These are phyloP conservation scores for Plasmodium ovale DNA, from an alignment of 169 alveolate species.

Conservation along the genomic window DNA sequence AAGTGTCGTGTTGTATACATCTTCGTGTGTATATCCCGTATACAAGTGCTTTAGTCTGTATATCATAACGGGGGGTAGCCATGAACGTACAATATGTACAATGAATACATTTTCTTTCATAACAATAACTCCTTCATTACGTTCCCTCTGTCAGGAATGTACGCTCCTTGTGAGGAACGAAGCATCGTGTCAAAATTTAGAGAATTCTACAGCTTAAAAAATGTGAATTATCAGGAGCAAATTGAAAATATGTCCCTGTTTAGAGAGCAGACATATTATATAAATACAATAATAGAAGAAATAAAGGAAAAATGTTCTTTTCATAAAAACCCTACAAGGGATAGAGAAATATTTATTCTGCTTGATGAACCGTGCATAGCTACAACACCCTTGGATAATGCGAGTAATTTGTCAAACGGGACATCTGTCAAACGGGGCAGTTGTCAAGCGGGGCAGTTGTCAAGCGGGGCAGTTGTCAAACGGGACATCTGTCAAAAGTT, in stretches of 20 bases:
- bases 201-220: slow-evolving; percentile 73
- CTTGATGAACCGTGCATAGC: slow-evolving; percentile 76
- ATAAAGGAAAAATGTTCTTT: slow-evolving; percentile 56
- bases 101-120: too few relatives aligned
- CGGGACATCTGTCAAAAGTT: too few relatives aligned
- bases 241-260: slow-evolving; percentile 75
- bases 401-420: too few relatives aligned
- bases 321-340: slow-evolving; percentile 6
- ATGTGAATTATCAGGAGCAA: slow-evolving; percentile 74
- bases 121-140: neutral
- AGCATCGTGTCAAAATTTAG: slow-evolving; percentile 67
- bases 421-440: too few relatives aligned
- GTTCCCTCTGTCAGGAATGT: slow-evolving; percentile 29
- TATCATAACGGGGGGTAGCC: too few relatives aligned
- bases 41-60: too few relatives aligned
- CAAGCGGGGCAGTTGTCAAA: too few relatives aligned
- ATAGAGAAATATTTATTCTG: slow-evolving; percentile 64
- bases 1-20: neutral
- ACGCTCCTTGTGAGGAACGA: slow-evolving; percentile 66
- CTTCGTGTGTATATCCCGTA: neutral
- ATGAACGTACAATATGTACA: too few relatives aligned
- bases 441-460: too few relatives aligned
- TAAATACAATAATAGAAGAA: slow-evolving; percentile 70
- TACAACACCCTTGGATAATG: slow-evolving; percentile 73
- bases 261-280: slow-evolving; percentile 72